Evolutionary conservation across 73 alveolate species (phyloP).

Genomic region (Paramecium pentaurelia): DNA sequence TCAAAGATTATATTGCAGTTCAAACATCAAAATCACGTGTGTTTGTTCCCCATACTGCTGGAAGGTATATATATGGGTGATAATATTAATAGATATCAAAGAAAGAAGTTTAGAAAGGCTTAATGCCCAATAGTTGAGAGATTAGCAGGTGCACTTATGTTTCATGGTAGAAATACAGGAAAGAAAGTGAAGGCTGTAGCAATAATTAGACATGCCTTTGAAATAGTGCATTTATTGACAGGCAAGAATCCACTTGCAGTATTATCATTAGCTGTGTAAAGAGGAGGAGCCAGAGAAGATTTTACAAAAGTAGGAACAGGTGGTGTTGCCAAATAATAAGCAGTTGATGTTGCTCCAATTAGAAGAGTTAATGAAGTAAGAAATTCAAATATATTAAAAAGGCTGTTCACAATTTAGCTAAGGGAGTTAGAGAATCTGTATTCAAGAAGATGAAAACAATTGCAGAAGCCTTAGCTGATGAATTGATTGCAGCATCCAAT

Average conservation of each 20-base stretch:
- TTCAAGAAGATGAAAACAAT: slow-evolving; percentile 97
- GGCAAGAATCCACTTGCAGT: slow-evolving; percentile 98
- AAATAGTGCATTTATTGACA: slow-evolving; percentile 93
- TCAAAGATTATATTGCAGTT: slow-evolving; percentile 88
- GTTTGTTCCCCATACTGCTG: slow-evolving; percentile 99
- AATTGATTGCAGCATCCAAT: slow-evolving; percentile 95
- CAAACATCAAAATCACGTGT: slow-evolving; percentile 72
- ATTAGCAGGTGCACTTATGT: slow-evolving; percentile 93
- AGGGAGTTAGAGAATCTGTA: slow-evolving; percentile 96
- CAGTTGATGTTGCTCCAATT: slow-evolving; percentile 99
- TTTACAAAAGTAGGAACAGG: slow-evolving; percentile 99
- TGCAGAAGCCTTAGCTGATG: slow-evolving; percentile 99
- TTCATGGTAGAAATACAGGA: slow-evolving; percentile 99
- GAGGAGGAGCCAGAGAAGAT: slow-evolving; percentile 99
- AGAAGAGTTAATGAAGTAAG: slow-evolving; percentile 94
- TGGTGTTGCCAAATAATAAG: slow-evolving; percentile 99
- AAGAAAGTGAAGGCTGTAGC: slow-evolving; percentile 98
- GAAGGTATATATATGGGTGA: slow-evolving; percentile 55
- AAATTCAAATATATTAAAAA: not conserved
- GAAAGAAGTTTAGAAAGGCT: slow-evolving; percentile 97
- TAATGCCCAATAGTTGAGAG: slow-evolving; percentile 98
- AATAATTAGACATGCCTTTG: slow-evolving; percentile 97
- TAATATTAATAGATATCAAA: slow-evolving; percentile 77
- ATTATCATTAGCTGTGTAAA: slow-evolving; percentile 92
- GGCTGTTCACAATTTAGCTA: slow-evolving; percentile 95